These are phyloP conservation scores for Drechslerella coelobrocha DNA, from an alignment of 2,329 filamentous ascomycete genomes.

Conservation along the genomic window DNA sequence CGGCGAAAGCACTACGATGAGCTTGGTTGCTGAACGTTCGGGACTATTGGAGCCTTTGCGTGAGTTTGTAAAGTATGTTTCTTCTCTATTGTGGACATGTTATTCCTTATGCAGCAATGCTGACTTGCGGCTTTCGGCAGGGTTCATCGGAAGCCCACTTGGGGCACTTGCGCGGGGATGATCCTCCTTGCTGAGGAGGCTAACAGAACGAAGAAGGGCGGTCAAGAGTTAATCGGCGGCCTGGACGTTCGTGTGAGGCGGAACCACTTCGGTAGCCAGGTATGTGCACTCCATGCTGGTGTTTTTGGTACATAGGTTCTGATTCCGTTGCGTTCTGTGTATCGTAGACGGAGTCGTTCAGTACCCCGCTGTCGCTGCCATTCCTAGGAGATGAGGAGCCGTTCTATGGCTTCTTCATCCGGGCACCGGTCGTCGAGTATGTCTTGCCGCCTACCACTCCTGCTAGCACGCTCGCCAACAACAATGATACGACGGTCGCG, in stretches of 20 bases:
- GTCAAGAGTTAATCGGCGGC: slow-evolving; percentile 91
- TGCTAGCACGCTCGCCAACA: slow-evolving; percentile 57
- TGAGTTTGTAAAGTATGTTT: slow-evolving; percentile 83
- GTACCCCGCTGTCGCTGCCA: slow-evolving; percentile 53
- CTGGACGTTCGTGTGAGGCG: slow-evolving; percentile 88
- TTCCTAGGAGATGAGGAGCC: slow-evolving; percentile 57
- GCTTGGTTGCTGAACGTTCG: slow-evolving; percentile 81
- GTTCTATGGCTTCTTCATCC: slow-evolving; percentile 88
- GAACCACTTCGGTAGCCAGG: slow-evolving; percentile 93
- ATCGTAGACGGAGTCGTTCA: slow-evolving; percentile 46
- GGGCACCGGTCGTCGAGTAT: slow-evolving; percentile 89
- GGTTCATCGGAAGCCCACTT: slow-evolving; percentile 78
- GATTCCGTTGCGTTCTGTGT: slow-evolving; percentile 12
- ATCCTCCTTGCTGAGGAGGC: slow-evolving; percentile 89
- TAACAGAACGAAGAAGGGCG: slow-evolving; percentile 85
- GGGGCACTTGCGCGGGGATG: slow-evolving; percentile 95
- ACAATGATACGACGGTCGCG: slow-evolving; percentile 58
- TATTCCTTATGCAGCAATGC: not conserved
- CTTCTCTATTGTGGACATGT: not conserved
- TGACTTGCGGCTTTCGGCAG: slow-evolving; percentile 56
- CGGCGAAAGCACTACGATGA: slow-evolving; percentile 93
- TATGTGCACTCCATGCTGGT: slow-evolving; percentile 71
- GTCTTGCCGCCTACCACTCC: slow-evolving; percentile 67
- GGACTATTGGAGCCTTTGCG: slow-evolving; percentile 82
- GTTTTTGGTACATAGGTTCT: slow-evolving; percentile 54